A percentile compares a stretch with the other conserved stretches of the same genome.
phyloP scores from a whole-genome alignment of 2,329 filamentous ascomycete genomes.

The Aspergillus viridinutans region DNA sequence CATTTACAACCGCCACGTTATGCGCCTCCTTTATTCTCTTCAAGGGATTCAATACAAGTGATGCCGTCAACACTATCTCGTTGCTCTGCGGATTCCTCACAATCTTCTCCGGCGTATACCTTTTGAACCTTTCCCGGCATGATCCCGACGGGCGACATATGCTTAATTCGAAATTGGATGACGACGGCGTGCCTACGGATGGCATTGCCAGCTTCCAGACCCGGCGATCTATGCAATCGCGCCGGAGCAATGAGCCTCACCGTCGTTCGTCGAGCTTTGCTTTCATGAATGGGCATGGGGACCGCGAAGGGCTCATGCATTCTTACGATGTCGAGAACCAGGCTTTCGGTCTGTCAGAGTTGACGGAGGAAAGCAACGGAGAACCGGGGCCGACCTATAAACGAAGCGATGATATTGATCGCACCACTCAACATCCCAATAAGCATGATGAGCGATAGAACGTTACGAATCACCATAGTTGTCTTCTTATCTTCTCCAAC shows the following conservation, averaged over 20 bases:
- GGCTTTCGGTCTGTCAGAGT: slow-evolving; percentile 71
- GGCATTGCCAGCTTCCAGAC: slow-evolving; percentile 86
- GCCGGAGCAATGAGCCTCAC: slow-evolving; percentile 62
- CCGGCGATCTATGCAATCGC: slow-evolving; percentile 85
- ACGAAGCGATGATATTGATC: slow-evolving; percentile 22
- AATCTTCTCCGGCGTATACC: slow-evolving; percentile 92
- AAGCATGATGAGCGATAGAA: slow-evolving; percentile 31
- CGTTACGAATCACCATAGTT: slow-evolving; percentile 7
- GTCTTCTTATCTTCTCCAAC: slow-evolving; percentile 9
- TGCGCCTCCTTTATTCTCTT: slow-evolving; percentile 95
- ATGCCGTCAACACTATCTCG: slow-evolving; percentile 86
- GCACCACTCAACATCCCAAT: slow-evolving; percentile 23
- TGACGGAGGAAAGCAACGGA: slow-evolving; percentile 71
- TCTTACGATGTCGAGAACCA: slow-evolving; percentile 82
- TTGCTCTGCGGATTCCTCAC: slow-evolving; percentile 88
- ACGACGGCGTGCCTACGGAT: slow-evolving; percentile 79
- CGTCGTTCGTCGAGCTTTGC: slow-evolving; percentile 59
- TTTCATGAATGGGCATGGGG: slow-evolving; percentile 54
- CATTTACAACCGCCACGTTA: slow-evolving; percentile 91
- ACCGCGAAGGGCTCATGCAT: slow-evolving; percentile 78
- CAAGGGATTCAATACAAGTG: slow-evolving; percentile 90
- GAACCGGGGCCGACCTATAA: slow-evolving; percentile 35
- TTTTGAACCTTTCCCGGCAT: slow-evolving; percentile 88
- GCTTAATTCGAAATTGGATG: slow-evolving; percentile 54
- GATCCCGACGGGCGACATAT: slow-evolving; percentile 76